phyloP scores from a whole-genome alignment of 495 filamentous ascomycete species.

The Neurospora hispaniola region DNA sequence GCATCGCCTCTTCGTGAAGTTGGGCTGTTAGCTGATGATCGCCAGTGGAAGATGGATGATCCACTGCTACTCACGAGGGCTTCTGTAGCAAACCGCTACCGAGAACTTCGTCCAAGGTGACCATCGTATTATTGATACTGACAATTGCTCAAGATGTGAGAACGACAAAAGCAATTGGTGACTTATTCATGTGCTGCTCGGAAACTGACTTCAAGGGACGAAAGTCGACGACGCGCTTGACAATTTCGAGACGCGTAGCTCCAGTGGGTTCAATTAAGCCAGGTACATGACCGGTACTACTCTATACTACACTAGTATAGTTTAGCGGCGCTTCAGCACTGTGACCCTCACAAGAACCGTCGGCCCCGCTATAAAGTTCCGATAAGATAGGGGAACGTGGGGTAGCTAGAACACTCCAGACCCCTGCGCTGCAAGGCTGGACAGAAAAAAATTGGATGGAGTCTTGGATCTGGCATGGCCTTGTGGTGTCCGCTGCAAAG shows the following conservation, averaged over 20 bases:
- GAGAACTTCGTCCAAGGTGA: slow-evolving; percentile 21
- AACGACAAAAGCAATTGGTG: not conserved
- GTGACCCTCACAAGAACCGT: not conserved
- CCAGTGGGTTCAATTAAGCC: slow-evolving; percentile 5
- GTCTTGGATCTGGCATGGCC: not conserved
- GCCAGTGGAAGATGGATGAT: not conserved
- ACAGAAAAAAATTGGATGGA: slow-evolving; percentile 17
- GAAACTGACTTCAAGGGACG: not conserved
- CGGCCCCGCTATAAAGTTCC: slow-evolving; percentile 13
- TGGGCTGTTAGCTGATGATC: slow-evolving; percentile 2
- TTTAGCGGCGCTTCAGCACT: not conserved
- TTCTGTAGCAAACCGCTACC: slow-evolving; percentile 19
- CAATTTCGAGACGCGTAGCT: slow-evolving; percentile 9
- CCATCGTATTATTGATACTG: slow-evolving; percentile 10
- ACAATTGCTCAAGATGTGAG: accelerated
- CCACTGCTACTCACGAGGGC: slow-evolving; percentile 14
- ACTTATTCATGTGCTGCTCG: not conserved
- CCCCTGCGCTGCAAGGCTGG: slow-evolving; percentile 11
- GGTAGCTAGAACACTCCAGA: slow-evolving; percentile 5
- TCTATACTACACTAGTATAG: no score
- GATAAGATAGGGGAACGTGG: slow-evolving; percentile 26
- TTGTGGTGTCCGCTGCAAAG: not conserved
- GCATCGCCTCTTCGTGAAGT: slow-evolving; percentile 26
- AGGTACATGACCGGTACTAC: not conserved
- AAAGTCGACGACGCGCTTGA: slow-evolving; percentile 6